Percentiles rank a stretch among this genome's conserved stretches.
Conservation (phyloP, 768 basidiomycete species). For the Tubosaeta sp. region DNA sequence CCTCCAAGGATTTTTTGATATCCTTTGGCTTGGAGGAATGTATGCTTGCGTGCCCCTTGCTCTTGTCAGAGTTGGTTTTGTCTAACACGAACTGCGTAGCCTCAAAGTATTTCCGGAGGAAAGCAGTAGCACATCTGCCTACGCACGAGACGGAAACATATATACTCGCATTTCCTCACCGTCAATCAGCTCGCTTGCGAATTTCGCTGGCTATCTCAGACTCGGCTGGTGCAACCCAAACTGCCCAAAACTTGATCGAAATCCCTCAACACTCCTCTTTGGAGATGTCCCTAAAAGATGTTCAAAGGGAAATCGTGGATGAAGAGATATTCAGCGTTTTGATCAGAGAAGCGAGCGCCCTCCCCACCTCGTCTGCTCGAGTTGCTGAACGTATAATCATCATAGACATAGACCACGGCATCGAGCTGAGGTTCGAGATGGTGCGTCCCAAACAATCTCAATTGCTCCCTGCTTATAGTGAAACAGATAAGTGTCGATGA, state of each 20-base stretch:
- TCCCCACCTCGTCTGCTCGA: slow-evolving; percentile 72
- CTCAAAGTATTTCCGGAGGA: slow-evolving; percentile 55
- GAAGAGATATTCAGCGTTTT: slow-evolving; percentile 75
- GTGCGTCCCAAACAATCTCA: slow-evolving; percentile 36
- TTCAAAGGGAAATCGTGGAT: slow-evolving; percentile 72
- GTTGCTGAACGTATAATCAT: slow-evolving; percentile 76
- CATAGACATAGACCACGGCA: slow-evolving; percentile 69
- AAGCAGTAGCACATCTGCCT: slow-evolving; percentile 67
- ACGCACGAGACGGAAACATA: slow-evolving; percentile 41
- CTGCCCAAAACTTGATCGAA: slow-evolving; percentile 37
- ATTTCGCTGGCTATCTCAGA: slow-evolving; percentile 47
- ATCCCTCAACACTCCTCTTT: slow-evolving; percentile 35
- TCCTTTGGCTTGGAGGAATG: slow-evolving; percentile 82
- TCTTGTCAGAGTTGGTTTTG: neutral
- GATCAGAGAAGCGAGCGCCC: slow-evolving; percentile 69
- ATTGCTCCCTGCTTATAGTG: slow-evolving; percentile 2
- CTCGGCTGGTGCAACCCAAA: slow-evolving; percentile 29
- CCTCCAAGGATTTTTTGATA: slow-evolving; percentile 76
- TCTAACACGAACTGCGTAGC: slow-evolving; percentile 41
- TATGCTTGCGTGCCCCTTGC: slow-evolving; percentile 38
- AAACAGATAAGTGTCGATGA: slow-evolving; percentile 34
- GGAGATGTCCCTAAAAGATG: slow-evolving; percentile 49
- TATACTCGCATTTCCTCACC: slow-evolving; percentile 57
- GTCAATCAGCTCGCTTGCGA: slow-evolving; percentile 58
- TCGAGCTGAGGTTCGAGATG: slow-evolving; percentile 69